These are phyloP conservation scores for Dictyostelium purpureum DNA, from an alignment of 78 protist genomes.

Conservation along the genomic window DNA sequence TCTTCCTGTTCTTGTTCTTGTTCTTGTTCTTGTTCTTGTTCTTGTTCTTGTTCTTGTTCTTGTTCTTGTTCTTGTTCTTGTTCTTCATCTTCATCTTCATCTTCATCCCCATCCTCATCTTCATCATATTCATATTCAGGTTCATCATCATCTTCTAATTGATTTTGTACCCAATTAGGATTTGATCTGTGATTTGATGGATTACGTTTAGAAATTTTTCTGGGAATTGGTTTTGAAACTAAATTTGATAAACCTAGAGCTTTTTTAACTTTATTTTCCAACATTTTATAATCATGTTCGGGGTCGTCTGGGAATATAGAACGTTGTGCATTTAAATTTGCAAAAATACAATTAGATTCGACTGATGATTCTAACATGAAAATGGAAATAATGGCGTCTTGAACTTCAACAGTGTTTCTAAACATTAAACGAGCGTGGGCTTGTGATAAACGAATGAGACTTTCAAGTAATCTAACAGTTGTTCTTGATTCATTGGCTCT, in stretches of 20 bases:
- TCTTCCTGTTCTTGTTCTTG: background rate
- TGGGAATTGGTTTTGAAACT: background rate
- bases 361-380: slow-evolving; percentile 83
- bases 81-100: slow-evolving; percentile 7
- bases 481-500: slow-evolving; percentile 89
- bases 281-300: slow-evolving; percentile 48
- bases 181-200: slow-evolving; percentile 5
- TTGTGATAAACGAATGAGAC: slow-evolving; percentile 90
- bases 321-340: slow-evolving; percentile 48
- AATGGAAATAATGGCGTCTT: slow-evolving; percentile 91
- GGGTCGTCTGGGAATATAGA: slow-evolving; percentile 84
- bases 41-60: background rate
- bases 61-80: background rate
- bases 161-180: slow-evolving; percentile 33
- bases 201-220: slow-evolving; percentile 50
- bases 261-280: slow-evolving; percentile 34
- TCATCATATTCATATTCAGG: slow-evolving; percentile 4
- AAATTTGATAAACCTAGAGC: slow-evolving; percentile 14
- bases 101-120: background rate
- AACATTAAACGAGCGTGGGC: slow-evolving; percentile 94
- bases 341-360: slow-evolving; percentile 44
- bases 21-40: background rate
- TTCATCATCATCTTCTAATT: slow-evolving; percentile 1
- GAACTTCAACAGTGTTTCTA: slow-evolving; percentile 35
- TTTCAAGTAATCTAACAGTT: slow-evolving; percentile 96